These are phyloP conservation scores for Venturia pyrina DNA, from an alignment of 2,329 filamentous ascomycete species.

Conservation along the genomic window DNA sequence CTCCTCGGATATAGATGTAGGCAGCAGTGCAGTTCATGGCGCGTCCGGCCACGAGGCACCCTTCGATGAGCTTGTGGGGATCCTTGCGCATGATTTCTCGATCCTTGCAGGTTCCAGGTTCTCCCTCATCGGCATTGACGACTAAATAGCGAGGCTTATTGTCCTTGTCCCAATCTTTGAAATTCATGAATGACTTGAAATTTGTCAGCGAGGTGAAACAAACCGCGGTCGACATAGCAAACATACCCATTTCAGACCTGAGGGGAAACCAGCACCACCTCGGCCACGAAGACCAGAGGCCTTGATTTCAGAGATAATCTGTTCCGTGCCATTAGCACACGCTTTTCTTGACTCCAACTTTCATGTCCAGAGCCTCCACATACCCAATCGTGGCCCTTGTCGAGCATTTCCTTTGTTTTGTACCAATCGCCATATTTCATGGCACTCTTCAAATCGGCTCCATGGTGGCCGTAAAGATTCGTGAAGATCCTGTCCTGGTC, in stretches of 20 bases:
- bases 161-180: constrained; percentile 99
- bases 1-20: constrained; percentile 98
- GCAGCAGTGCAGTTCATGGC: constrained; percentile 98
- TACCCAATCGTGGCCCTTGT: constrained; percentile 94
- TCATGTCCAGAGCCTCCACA: constrained; percentile 15
- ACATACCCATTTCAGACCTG: constrained; percentile 95
- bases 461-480: constrained; percentile 92
- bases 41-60: constrained; percentile 87
- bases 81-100: constrained; percentile 99
- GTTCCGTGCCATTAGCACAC: constrained; percentile 13
- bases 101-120: constrained; percentile 98
- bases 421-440: constrained; percentile 99
- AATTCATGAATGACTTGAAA: constrained; percentile 94
- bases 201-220: neutral
- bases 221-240: neutral
- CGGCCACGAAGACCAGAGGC: constrained; percentile 88
- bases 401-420: constrained; percentile 96
- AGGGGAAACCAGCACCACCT: constrained; percentile 96
- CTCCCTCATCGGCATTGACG: constrained; percentile 97
- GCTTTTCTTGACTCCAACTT: constrained; percentile 16
- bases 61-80: constrained; percentile 96
- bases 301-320: constrained; percentile 97
- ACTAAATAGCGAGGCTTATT: constrained; percentile 91
- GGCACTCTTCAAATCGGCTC: constrained; percentile 81
- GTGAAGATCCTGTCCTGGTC: constrained; percentile 99